These are phyloP conservation scores for Triglochin maritima DNA, from an alignment of 106 monocot species.

Conservation along the genomic window DNA sequence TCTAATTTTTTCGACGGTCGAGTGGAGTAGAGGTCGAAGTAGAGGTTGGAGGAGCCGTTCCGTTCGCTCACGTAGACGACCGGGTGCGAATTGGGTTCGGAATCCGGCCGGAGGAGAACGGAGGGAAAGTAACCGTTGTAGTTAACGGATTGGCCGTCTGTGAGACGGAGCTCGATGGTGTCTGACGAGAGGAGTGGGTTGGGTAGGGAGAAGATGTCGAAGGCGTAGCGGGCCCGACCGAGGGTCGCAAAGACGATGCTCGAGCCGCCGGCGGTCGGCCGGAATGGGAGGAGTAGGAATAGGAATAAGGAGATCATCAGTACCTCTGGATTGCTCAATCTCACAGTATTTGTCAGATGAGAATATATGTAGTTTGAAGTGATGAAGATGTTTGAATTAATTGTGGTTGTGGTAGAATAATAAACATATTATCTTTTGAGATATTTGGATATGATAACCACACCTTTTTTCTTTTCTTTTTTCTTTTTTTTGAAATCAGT, in stretches of 20 bases:
- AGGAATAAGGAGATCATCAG: not conserved
- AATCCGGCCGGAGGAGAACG: not conserved
- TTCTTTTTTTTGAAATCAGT: too few species aligned
- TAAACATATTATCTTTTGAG: too few species aligned
- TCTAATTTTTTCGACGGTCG: conserved; percentile 3
- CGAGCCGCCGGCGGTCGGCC: not conserved
- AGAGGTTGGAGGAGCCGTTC: conserved; percentile 44
- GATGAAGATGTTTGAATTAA: too few species aligned
- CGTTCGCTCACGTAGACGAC: conserved; percentile 69
- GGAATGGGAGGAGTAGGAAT: not conserved
- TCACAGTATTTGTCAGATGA: too few species aligned
- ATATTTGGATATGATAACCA: too few species aligned
- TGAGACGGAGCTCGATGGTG: conserved; percentile 38
- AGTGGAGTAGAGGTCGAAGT: conserved; percentile 27
- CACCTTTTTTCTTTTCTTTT: too few species aligned
- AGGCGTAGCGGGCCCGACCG: conserved; percentile 74
- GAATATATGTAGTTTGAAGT: too few species aligned
- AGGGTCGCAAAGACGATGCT: conserved; percentile 72
- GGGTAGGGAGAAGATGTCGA: conserved; percentile 45
- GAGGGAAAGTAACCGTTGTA: conserved; percentile 80
- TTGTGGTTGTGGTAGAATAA: too few species aligned
- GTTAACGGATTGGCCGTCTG: conserved; percentile 86
- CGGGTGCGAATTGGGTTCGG: not conserved
- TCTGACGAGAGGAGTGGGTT: not conserved
- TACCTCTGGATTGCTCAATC: too few species aligned